Percentiles rank a stretch among this genome's conserved stretches.
Evolutionary conservation across 108 stramenopile genomes (phyloP).

Genomic region (Skeletonema tropicum): DNA sequence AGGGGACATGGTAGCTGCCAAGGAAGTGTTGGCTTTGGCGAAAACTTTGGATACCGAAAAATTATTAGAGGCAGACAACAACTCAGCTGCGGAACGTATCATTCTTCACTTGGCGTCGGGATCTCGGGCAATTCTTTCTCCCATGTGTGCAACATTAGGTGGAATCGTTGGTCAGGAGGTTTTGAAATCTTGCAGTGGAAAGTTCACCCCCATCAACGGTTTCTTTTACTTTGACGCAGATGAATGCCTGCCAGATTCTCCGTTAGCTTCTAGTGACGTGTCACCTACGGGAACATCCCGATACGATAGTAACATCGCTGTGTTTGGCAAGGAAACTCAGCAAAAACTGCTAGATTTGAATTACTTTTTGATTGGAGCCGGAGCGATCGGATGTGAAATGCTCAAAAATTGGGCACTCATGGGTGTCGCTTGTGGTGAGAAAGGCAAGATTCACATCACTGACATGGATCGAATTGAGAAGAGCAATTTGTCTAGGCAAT

Average conservation of each 20-base stretch:
- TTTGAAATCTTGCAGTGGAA: constrained; percentile 97
- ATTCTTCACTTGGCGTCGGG: constrained; percentile 82
- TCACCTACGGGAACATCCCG: constrained; percentile 63
- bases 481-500: constrained; percentile 95
- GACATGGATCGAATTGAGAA: constrained; percentile 99
- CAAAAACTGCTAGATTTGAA: constrained; percentile 73
- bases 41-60: constrained; percentile 65
- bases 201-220: constrained; percentile 97
- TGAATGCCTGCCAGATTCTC: constrained; percentile 90
- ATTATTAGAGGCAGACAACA: constrained; percentile 34
- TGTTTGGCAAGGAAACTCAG: constrained; percentile 85
- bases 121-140: constrained; percentile 84
- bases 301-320: constrained; percentile 87
- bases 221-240: constrained; percentile 97
- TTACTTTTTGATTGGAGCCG: constrained; percentile 97
- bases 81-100: constrained; percentile 59
- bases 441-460: constrained; percentile 90
- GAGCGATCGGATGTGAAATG: constrained; percentile 99
- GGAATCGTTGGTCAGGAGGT: constrained; percentile 99
- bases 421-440: constrained; percentile 92
- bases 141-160: constrained; percentile 96
- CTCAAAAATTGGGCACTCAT: constrained; percentile 99
- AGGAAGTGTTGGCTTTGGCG: constrained; percentile 74
- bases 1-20: constrained; percentile 72
- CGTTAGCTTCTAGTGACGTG: constrained; percentile 66